Evolutionary conservation across 495 filamentous ascomycete genomes (phyloP), one percentile per base, ranked within the genome.

Genomic region (Jackrogersella minutella): DNA sequence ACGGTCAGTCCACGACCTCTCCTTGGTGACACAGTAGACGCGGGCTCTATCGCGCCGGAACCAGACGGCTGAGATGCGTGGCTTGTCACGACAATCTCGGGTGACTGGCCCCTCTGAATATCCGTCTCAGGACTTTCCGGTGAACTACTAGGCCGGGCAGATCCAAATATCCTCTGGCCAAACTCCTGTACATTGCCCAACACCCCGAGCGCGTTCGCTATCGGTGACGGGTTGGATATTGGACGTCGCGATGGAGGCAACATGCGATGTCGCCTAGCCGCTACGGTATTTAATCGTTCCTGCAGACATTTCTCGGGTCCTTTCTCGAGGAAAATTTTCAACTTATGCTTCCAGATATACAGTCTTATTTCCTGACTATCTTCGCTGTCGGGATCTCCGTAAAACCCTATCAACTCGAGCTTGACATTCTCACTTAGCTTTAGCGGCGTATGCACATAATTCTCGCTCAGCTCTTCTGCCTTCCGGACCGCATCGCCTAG

Each of bases 351-450:
- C 0, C 81, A 83, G 6, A 84, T 82, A 73, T 85, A 88, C 1
- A 88, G 62, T 34, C 85, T 82, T 1, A 86, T 77, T 5, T 79
- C 80, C 9, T 72, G 63, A 67, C 64, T 78, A 63, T 58, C 73
- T 68, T 75, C 80, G 70, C 66, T 78, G 60, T 64, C 85, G 51
- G 69, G 79, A 58, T 86, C 83, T 28, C 85, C 84, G 47, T 87
- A 89, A 65, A 89, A 89, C 0, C 85, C 86, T 44, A 85, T 83
- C 5, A 88, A 72, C 58, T 88, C 85, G 11, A 88, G 79, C 62
- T 81, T 82, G 43, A 88, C 84, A 24, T 82, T 78, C 9, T 78
- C 66, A 33, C 81, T 79, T 0, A 88, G 78, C 24, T 75, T 67
- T 39, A 88, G 74, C 31, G 66, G 76, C 52, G 75, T 83, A 76